These are phyloP conservation scores for Reticulascus tulasneorum DNA, from an alignment of 2,329 filamentous ascomycete genomes.

Conservation along the genomic window DNA sequence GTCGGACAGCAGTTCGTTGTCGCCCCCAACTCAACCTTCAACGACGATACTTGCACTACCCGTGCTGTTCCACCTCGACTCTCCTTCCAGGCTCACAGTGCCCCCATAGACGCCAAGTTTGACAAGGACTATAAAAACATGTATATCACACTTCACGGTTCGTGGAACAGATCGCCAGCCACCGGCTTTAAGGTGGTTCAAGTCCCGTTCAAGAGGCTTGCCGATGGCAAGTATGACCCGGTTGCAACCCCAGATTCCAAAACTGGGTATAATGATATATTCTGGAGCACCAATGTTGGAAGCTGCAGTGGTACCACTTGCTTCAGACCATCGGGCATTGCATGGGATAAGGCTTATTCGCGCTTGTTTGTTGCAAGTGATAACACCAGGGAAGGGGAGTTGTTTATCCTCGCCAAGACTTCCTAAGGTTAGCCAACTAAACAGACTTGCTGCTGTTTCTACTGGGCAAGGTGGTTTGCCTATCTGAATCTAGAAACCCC, in stretches of 20 bases:
- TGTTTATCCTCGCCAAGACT: constrained; percentile 16
- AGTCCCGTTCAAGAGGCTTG: constrained; percentile 26
- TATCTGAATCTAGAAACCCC: too few species aligned
- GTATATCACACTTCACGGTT: constrained; percentile 59
- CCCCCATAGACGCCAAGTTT: constrained; percentile 59
- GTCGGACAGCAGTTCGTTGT: constrained; percentile 34
- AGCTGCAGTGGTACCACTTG: constrained; percentile 21
- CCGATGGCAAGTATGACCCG: constrained; percentile 23
- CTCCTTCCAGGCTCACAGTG: constrained; percentile 55
- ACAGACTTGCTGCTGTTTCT: neutral
- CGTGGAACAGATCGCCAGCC: constrained; percentile 42
- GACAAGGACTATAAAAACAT: constrained; percentile 45
- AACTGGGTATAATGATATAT: constrained; percentile 26
- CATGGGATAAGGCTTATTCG: constrained; percentile 17
- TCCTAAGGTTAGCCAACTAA: neutral
- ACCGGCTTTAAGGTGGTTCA: constrained; percentile 34
- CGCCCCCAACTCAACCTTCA: constrained; percentile 28
- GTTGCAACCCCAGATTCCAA: constrained; percentile 23
- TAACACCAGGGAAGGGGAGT: constrained; percentile 17
- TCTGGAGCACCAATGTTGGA: constrained; percentile 27
- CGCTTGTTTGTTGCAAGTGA: constrained; percentile 21
- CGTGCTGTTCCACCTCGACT: constrained; percentile 38
- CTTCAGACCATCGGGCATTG: constrained; percentile 19
- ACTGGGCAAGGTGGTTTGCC: too few species aligned
- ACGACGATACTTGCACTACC: constrained; percentile 29